Percentiles rank a stretch among this genome's conserved stretches.
Conservation (phyloP, 2,329 filamentous ascomycete species). For the Onygenales sp. region DNA sequence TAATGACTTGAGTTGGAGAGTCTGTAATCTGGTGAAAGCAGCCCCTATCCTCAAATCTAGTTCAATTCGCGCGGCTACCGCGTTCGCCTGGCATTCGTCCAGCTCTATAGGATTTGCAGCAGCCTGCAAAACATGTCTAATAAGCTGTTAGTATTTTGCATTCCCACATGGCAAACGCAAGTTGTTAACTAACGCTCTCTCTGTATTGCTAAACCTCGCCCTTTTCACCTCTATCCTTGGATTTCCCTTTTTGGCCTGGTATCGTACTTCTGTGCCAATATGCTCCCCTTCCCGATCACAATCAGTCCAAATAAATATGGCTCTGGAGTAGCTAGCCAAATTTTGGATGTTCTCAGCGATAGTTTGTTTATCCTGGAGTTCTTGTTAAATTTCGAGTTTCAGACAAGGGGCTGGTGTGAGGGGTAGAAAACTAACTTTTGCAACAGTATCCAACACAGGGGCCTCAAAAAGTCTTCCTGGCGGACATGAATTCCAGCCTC, state of each 20-base stretch:
- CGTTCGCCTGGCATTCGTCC: slow-evolving; percentile 77
- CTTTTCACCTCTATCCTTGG: slow-evolving; percentile 66
- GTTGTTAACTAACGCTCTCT: slow-evolving; percentile 58
- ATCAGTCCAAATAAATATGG: slow-evolving; percentile 95
- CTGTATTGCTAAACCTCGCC: slow-evolving; percentile 91
- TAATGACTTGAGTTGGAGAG: slow-evolving; percentile 63
- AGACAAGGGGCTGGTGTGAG: neutral
- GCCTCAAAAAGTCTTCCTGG: slow-evolving; percentile 75
- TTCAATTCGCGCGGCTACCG: slow-evolving; percentile 81
- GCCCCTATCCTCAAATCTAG: slow-evolving; percentile 86
- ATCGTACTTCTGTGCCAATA: slow-evolving; percentile 83
- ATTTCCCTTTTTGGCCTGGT: slow-evolving; percentile 69
- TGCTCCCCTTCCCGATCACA: slow-evolving; percentile 96
- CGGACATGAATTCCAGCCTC: slow-evolving; percentile 71
- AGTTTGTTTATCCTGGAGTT: slow-evolving; percentile 58
- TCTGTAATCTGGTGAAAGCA: slow-evolving; percentile 84
- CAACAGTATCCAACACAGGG: slow-evolving; percentile 58
- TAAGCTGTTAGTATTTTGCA: neutral
- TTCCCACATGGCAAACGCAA: slow-evolving; percentile 4
- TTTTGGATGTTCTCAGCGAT: slow-evolving; percentile 78
- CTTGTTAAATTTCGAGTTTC: neutral
- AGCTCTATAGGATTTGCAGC: slow-evolving; percentile 67
- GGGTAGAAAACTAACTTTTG: slow-evolving; percentile 44
- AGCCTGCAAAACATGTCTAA: slow-evolving; percentile 74
- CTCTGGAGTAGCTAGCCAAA: slow-evolving; percentile 62